Conservation (phyloP, 164 flowering plant genomes). For the Annona squamosa region DNA sequence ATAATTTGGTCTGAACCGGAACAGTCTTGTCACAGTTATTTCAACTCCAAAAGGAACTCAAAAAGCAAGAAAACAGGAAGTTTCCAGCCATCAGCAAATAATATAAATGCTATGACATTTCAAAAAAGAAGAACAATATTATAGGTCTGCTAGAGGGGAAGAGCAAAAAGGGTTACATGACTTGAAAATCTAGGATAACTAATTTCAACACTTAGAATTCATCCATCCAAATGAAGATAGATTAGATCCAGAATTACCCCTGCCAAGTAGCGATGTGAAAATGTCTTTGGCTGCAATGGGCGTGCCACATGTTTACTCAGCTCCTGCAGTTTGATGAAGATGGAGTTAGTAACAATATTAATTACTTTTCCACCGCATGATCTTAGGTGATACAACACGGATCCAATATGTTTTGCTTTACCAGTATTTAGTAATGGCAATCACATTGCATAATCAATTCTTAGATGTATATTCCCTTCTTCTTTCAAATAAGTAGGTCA, state of each 20-base stretch:
- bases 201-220: not conserved
- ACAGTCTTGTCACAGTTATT: too few relatives aligned
- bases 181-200: not conserved
- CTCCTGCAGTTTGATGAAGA: conserved; percentile 47
- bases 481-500: not conserved
- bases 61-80: not conserved
- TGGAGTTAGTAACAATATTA: not conserved
- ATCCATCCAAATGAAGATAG: not conserved
- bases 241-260: conserved; percentile 43
- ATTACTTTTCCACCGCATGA: not conserved
- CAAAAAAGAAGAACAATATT: not conserved
- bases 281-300: conserved; percentile 78
- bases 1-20: too few relatives aligned
- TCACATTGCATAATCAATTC: not conserved
- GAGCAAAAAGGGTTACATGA: not conserved
- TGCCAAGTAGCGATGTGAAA: conserved; percentile 78
- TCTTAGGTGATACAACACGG: not conserved
- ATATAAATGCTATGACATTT: not conserved
- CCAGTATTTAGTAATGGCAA: not conserved
- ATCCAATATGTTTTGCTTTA: not conserved
- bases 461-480: not conserved
- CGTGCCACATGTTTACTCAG: conserved; percentile 51
- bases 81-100: not conserved
- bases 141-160: not conserved
- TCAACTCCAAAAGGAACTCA: too few relatives aligned